Conservation (phyloP, 2,329 filamentous ascomycete species). For the Penicillium sp. region DNA sequence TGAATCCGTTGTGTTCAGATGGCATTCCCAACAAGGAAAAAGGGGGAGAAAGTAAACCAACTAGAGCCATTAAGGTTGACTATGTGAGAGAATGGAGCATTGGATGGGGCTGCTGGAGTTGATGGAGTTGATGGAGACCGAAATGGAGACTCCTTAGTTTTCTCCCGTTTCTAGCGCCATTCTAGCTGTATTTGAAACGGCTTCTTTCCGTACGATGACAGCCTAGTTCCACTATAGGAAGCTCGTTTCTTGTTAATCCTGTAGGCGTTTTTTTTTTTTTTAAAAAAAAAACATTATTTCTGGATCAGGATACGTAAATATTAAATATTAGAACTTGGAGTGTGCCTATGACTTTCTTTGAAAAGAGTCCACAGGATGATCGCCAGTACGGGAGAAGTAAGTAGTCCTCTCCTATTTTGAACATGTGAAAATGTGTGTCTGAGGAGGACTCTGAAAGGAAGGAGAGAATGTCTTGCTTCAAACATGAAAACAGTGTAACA, state of each 20-base stretch:
- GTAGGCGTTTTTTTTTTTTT: not conserved
- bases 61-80: conserved; percentile 5
- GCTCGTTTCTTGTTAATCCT: conserved; percentile 9
- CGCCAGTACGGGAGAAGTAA: not conserved
- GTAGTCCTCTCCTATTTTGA: not conserved
- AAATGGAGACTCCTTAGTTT: not conserved
- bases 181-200: conserved; percentile 26
- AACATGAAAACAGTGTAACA: not conserved
- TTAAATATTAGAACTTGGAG: not conserved
- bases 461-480: not conserved
- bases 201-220: conserved; percentile 16
- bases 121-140: not conserved
- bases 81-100: not conserved
- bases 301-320: not conserved
- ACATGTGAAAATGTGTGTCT: not conserved
- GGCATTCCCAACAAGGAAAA: conserved; percentile 3
- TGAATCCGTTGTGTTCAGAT: not conserved
- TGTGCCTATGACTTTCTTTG: not conserved
- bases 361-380: not conserved
- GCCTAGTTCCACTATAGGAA: conserved; percentile 20
- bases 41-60: not conserved
- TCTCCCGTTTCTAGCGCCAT: conserved; percentile 27
- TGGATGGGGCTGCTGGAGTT: not conserved
- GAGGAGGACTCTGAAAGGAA: not conserved
- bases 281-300: not conserved